Percentiles rank a stretch among this genome's conserved stretches.
phyloP scores from a whole-genome alignment of 106 monocot genomes.

The Apostasia shenzhenica region DNA sequence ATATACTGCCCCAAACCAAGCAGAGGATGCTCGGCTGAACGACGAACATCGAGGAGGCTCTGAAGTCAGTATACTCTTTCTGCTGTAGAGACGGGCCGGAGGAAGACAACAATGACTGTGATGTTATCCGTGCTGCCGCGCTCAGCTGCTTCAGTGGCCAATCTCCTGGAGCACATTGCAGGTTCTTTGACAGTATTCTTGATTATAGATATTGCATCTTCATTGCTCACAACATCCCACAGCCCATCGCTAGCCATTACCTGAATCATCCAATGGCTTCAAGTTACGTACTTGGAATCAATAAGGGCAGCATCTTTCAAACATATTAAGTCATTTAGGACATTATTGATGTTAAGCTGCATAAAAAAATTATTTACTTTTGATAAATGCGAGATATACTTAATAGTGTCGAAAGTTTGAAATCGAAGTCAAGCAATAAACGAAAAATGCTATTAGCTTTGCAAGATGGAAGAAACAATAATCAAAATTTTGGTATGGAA shows the following conservation, averaged over 20 bases:
- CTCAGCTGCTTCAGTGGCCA: slow-evolving; percentile 73
- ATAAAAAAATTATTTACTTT: no score
- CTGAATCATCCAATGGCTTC: slow-evolving; percentile 21
- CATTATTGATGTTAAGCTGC: no score
- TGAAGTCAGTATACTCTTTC: slow-evolving; percentile 74
- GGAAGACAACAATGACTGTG: slow-evolving; percentile 89
- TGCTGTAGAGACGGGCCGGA: slow-evolving; percentile 86
- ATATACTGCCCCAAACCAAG: no score
- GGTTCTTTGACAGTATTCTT: slow-evolving; percentile 93
- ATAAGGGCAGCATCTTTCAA: no score
- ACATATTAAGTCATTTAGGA: no score
- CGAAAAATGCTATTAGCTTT: no score
- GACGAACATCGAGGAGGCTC: background rate
- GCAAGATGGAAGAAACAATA: no score
- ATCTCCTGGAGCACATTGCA: slow-evolving; percentile 90
- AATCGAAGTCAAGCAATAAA: no score
- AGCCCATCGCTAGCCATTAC: slow-evolving; percentile 98
- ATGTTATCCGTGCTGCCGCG: slow-evolving; percentile 90
- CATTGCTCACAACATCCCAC: slow-evolving; percentile 88
- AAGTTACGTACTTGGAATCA: background rate
- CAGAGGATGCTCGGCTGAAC: no score
- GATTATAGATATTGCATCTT: slow-evolving; percentile 85
- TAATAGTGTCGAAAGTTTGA: no score
- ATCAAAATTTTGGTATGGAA: no score
- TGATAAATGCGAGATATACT: no score